Base-by-base conservation (phyloP, 192 early-diverging fungal genomes). In the Mortierella hygrophila region DNA sequence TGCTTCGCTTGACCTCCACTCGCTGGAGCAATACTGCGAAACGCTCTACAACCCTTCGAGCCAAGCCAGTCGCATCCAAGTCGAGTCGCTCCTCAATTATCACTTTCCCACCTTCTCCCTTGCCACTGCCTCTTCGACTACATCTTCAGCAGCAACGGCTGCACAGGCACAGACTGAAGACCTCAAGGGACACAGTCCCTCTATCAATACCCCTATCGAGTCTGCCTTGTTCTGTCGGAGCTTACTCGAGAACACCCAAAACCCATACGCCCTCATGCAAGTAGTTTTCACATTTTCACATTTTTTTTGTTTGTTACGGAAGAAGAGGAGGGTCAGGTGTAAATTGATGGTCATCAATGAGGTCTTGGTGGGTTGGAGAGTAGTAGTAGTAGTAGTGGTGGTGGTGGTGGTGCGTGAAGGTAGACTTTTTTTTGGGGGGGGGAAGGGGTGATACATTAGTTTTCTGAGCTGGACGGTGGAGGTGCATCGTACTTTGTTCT, bases 21-120 rank as follows among this genome's bases (percentile, higher is more conserved):
- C 84, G 35, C 37, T 86, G 84, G 84, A 86, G 84, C 84, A 86
- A 65, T 86, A 86, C 81, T 94, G 94, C 83, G 91, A 93, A 76
- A 91, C 93, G n/a, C 92, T 94, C 11, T 92, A 94, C 77, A 92
- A 92, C 75, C 88, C 94, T 37, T 90, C 92, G 35, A 86, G 88
- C 37, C 88, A 89, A 35, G 89, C 93, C 81, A 87, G 90, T 82
- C 93, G 94, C 60, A 80, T 88, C 40, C 91, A 94, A 78, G 94
- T 94, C 18, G 96, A 97, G 83, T 89, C 91, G 63, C 85, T 93
- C 57, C 89, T 97, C 63, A 94, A 96, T 69, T 90, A 94, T 82
- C 93, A 91, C 57, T 97, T 97, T 74, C 96, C 96, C 54, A 96
- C 96, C 35, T 97, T 97, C 83, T 93, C 95, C 10, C 94, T 95